A percentile compares a stretch with the other conserved stretches of the same genome.
Evolutionary conservation across 2,329 filamentous ascomycete species (phyloP).

Genomic region (Sarocladium brachiariae): DNA sequence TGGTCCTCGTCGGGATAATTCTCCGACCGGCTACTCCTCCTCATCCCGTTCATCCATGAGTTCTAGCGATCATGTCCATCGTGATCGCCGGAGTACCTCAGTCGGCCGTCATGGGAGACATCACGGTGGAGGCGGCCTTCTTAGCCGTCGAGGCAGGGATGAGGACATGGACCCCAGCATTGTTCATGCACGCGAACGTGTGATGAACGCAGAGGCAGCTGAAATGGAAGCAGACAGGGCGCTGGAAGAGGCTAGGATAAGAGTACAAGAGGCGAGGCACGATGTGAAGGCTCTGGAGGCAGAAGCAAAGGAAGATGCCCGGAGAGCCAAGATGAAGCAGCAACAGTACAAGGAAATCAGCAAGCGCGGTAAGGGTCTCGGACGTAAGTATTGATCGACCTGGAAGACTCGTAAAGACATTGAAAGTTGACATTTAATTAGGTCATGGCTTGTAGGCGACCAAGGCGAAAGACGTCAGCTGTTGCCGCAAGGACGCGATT

Average conservation of each 20-base stretch:
- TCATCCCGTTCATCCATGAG: constrained; percentile 10
- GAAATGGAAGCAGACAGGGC: constrained; percentile 61
- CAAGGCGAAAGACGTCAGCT: too few relatives aligned
- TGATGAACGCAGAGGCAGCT: constrained; percentile 54
- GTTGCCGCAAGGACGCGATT: too few relatives aligned
- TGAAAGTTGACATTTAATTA: neutral
- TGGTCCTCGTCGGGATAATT: constrained; percentile 20
- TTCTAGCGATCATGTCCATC: constrained; percentile 16
- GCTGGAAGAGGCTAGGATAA: constrained; percentile 47
- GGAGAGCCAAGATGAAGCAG: constrained; percentile 62
- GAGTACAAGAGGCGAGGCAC: constrained; percentile 56
- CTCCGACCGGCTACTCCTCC: constrained; percentile 19
- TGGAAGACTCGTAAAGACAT: neutral
- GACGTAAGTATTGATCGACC: constrained; percentile 44
- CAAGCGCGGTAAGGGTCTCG: constrained; percentile 63
- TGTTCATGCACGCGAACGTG: constrained; percentile 51
- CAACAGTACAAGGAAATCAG: constrained; percentile 57
- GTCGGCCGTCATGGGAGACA: constrained; percentile 7
- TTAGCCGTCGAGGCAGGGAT: constrained; percentile 35
- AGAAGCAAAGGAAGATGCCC: constrained; percentile 59
- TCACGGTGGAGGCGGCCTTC: constrained; percentile 25
- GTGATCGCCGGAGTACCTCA: constrained; percentile 13
- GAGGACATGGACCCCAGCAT: constrained; percentile 55
- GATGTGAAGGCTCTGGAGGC: constrained; percentile 56
- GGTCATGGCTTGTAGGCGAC: constrained; percentile 6